phyloP scores from a whole-genome alignment of 306 rosid genomes.

The Citrullus colocynthis region DNA sequence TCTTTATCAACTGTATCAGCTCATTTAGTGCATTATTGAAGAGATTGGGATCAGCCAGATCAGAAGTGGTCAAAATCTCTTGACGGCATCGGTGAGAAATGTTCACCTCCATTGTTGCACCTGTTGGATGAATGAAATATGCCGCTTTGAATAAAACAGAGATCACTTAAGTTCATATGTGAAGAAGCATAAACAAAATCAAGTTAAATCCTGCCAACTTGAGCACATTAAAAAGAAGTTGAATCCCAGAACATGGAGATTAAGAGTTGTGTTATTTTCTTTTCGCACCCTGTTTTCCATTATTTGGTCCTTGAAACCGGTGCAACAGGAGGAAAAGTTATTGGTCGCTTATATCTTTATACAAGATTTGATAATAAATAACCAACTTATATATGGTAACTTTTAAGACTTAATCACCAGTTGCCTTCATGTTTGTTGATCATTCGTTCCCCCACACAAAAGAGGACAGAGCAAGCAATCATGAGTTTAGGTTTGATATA shows the following conservation, averaged over 20 bases:
- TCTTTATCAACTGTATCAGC: slow-evolving; percentile 65
- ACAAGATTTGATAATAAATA: background rate
- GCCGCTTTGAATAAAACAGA: background rate
- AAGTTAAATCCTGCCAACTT: background rate
- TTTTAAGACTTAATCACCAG: background rate
- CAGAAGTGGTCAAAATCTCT: slow-evolving; percentile 60
- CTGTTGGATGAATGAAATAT: slow-evolving; percentile 24
- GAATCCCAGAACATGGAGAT: background rate
- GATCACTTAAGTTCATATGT: background rate
- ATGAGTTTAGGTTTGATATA: background rate
- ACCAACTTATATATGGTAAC: background rate
- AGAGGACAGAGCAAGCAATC: background rate
- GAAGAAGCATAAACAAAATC: background rate
- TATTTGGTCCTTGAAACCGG: background rate
- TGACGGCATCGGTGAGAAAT: slow-evolving; percentile 81
- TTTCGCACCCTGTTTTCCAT: background rate
- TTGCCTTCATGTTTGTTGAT: background rate
- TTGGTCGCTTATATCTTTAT: background rate
- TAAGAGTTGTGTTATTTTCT: background rate
- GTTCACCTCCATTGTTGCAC: slow-evolving; percentile 79
- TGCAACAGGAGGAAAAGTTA: background rate
- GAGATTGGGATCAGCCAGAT: slow-evolving; percentile 62
- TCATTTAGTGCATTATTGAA: slow-evolving; percentile 60
- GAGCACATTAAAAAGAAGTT: background rate
- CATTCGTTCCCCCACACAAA: background rate